A percentile compares a stretch with the other conserved stretches of the same genome.
These are phyloP conservation scores for Carex myosuroides DNA, from an alignment of 176 grass and related monocot genomes.

Conservation along the genomic window DNA sequence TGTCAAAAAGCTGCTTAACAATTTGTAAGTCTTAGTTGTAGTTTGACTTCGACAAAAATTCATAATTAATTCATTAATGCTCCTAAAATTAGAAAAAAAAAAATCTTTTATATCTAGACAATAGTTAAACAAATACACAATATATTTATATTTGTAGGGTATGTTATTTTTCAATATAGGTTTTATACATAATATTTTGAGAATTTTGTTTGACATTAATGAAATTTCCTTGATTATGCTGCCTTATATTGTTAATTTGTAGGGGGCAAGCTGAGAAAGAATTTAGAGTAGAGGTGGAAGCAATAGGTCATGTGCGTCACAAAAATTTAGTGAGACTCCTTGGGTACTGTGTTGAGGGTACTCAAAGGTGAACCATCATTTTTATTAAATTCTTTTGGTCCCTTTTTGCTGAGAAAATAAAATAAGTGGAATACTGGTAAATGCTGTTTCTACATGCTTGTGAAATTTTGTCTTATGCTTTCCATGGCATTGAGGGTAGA, in stretches of 20 bases:
- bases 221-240: not conserved
- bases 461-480: conserved; percentile 7
- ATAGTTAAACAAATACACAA: not conserved
- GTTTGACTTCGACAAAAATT: not conserved
- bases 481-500: not conserved
- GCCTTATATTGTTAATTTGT: conserved; percentile 10
- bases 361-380: conserved; percentile 54
- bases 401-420: not conserved
- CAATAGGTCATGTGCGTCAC: conserved; percentile 92
- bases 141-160: not conserved
- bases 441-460: not conserved
- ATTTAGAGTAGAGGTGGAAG: conserved; percentile 98
- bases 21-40: conserved; percentile 51
- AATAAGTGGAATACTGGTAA: not conserved
- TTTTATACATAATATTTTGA: not conserved
- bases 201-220: not conserved
- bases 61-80: not conserved
- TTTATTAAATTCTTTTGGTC: not conserved
- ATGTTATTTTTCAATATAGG: conserved; percentile 10
- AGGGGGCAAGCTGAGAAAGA: conserved; percentile 95
- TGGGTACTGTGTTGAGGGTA: conserved; percentile 91
- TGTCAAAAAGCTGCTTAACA: conserved; percentile 92
- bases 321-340: conserved; percentile 95
- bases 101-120: not conserved
- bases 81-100: not conserved